Evolutionary conservation across 1,284 basidiomycete genomes (phyloP).

Genomic region (Naganishia albida): DNA sequence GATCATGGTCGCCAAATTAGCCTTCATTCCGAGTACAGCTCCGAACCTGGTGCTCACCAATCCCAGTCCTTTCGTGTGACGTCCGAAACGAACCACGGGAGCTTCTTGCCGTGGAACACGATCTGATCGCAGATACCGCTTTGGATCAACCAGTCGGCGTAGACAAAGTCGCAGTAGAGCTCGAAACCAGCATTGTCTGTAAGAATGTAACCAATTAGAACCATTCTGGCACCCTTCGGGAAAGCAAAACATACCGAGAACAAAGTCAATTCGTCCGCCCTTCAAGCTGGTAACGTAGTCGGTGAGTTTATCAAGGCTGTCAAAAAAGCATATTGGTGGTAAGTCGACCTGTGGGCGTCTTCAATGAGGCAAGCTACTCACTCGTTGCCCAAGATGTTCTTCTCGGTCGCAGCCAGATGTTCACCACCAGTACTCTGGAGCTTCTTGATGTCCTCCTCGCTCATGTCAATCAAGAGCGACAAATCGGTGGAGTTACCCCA

Average conservation of each 20-base stretch:
- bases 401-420: conserved; percentile 90
- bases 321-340: neutral
- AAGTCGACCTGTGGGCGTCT: neutral
- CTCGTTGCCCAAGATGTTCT: conserved; percentile 64
- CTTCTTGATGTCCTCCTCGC: conserved; percentile 95
- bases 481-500: conserved; percentile 98
- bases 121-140: conserved; percentile 82
- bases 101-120: conserved; percentile 67
- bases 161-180: conserved; percentile 88
- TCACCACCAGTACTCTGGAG: conserved; percentile 97
- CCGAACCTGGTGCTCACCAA: conserved; percentile 59
- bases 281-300: conserved; percentile 74
- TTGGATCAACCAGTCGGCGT: conserved; percentile 82
- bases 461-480: conserved; percentile 96
- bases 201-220: conserved; percentile 39
- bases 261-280: conserved; percentile 82
- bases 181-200: conserved; percentile 87
- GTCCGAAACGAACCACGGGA: conserved; percentile 92
- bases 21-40: neutral
- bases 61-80: conserved; percentile 96
- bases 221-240: conserved; percentile 46
- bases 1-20: conserved; percentile 11
- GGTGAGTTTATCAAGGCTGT: conserved; percentile 70
- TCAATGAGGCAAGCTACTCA: neutral
- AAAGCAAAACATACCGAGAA: conserved; percentile 51